Evolutionary conservation across 768 basidiomycete species (phyloP), one percentile per base, ranked within the genome.

Genomic region (Boletus vinaceobasis): DNA sequence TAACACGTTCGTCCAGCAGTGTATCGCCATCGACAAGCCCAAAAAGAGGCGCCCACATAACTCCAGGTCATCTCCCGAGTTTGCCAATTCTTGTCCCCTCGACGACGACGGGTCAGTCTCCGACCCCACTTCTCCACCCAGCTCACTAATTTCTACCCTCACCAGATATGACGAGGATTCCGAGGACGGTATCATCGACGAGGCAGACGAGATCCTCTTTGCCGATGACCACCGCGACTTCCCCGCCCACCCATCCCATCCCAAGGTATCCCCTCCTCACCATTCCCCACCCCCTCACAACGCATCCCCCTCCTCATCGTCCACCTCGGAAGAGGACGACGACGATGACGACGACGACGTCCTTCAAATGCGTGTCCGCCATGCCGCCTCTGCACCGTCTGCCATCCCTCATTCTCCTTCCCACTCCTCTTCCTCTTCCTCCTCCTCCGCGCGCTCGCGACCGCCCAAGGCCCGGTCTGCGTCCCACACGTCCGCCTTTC

Each of bases 1-100:
- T 80, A 98, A 98, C 71, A 96, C 95, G 1, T 97, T 95, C 67
- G 96, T 99, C 37, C 90, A 97, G 70, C 96, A 98, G 69, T 93
- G 85, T 66, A 96, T 99, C 55, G 87, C 90, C 40, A 90, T 93
- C 66, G 90, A 92, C 66, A 86, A 86, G 63, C 90, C 89, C 0
- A 74, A 76, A 53, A 65, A 64, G 56, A 71, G 67, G 57, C 67
- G 57, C 32, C 38, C 46, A 0, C 48, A 43, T 31, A 55, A 47
- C 48, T 32, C 64, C 21, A 33, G 52, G 1, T 46, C 61, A 11
- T 48, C 61, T 36, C 39, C 57, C 57, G 61, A 60, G 5, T 66
- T 63, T 71, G 53, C 71, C 56, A 36, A 57, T 48, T 48, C 62
- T 43, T 70, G 67, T 50, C 56, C 61, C 15, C 73, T 73, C 60